Base-by-base conservation (phyloP, 2,329 filamentous ascomycete species). In the Nannizziopsis arthrosporioides region DNA sequence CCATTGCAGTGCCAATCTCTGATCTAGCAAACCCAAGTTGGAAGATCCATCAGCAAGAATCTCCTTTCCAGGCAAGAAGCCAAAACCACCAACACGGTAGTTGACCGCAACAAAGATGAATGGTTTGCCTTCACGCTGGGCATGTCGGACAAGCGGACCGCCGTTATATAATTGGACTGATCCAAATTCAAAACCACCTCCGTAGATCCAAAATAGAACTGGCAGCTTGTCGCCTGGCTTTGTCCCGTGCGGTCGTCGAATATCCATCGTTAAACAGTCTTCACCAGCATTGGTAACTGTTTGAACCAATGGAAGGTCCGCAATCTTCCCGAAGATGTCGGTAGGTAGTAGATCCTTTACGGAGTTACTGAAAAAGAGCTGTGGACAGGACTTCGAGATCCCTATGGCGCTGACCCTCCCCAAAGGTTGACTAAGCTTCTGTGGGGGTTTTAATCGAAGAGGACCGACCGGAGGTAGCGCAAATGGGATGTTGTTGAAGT, bases 71-170 rank as follows among this genome's bases (percentile, higher is more conserved):
- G 78, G 74, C 60, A 88, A 59, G 65, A 87, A 88, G 0, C 84
- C 85, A 52, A 87, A 88, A 0, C 79, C 83, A 6, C 76, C 82
- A 0, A 85, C 69, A 1, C 84, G 80, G 65, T 93, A 89, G 66
- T 88, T 89, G 59, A 89, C 78, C 0, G 81, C 76, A 0, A 90
- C 84, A 47, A 81, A 85, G 41, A 93, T 67, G 53, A 90, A 79
- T 0, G 82, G 80, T 64, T 84, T 77, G 30, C 71, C 71, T 46
- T 74, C 55, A 0, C 57, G 53, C 10, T 75, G 64, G 1, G 72
- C 72, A 38, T 57, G 54, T 5, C 52, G 50, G 1, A 68, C 63
- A 35, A 67, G 51, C 12, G 53, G 52, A 0, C 55, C 51, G 0
- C 64, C 66, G 50, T 69, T 61, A 39, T 68, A 69, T 48, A 59